Base-by-base conservation (phyloP, 2,329 filamentous ascomycete genomes). In the Clonostachys sp. region DNA sequence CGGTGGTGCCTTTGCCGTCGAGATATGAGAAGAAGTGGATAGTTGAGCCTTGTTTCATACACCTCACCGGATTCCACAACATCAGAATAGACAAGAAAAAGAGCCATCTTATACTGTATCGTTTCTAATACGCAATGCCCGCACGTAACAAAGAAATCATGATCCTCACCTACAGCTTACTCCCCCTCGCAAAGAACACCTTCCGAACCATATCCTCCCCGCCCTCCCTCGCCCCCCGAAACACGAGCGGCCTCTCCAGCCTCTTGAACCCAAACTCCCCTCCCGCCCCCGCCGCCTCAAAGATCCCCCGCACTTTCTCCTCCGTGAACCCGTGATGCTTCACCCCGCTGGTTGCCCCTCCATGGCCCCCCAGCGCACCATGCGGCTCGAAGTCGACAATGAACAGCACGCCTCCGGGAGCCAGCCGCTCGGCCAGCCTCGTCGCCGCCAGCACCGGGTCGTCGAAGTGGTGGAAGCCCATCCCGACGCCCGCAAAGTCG, bases 1-100 rank as follows among this genome's bases (percentile, higher is more conserved):
- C 2, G 89, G 89, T 12, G 84, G 89, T 50, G 81, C 83, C 1
- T 90, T 91, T 59, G 67, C 72, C 3, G 77, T 82, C 24, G 24
- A 30, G 24, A 30, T 30, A 30, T 30, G 24, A 30, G 24, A 30
- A 10, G 24, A 30, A 10, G 6, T 30, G 24, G 24, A 30, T 30
- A 30, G 24, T 30, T 30, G 9, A 30, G 24, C 24, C 24, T 30
- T 30, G 24, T 30, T 24, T 30, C 24, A 30, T 30, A 30, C 24
- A 30, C 8, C 24, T 30, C 24, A 30, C 24, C 8, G 24, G 10
- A 30, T 30, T 8, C 9, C 24, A 30, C 9, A 8, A 30, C 9
- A 30, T 30, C 24, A 30, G 24, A 30, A 9, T 30, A 30, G 24
- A 30, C 24, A 30, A 30, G 24, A 30, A 30, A 18, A 30, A 30